phyloP scores from a whole-genome alignment of 345 rosid species.

The Eucalyptus curtisii region DNA sequence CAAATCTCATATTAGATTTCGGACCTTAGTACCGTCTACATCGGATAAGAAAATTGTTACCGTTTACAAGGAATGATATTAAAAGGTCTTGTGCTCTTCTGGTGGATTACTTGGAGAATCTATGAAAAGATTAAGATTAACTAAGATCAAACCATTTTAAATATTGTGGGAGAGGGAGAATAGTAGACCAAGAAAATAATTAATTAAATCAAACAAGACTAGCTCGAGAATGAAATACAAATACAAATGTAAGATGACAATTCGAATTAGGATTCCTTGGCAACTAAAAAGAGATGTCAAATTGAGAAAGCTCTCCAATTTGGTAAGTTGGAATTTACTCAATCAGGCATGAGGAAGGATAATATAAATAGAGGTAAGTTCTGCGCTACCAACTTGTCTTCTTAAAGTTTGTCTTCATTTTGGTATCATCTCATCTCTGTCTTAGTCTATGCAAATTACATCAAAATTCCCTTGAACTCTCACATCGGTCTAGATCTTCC shows the following conservation, averaged over 20 bases:
- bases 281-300: neutral
- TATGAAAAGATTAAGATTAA: neutral
- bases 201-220: neutral
- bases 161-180: neutral
- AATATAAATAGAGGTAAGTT: neutral
- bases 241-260: neutral
- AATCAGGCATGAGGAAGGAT: neutral
- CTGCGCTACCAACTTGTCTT: neutral
- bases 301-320: neutral
- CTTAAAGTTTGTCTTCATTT: neutral
- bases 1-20: neutral
- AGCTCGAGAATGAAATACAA: neutral
- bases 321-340: neutral
- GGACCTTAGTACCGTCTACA: neutral
- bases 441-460: neutral
- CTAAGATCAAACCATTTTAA: neutral
- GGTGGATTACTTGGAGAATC: neutral
- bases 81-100: neutral
- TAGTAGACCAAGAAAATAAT: neutral
- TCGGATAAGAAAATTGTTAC: neutral
- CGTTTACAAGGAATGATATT: neutral
- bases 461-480: neutral
- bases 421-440: neutral
- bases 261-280: neutral
- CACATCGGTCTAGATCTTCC: neutral